Evolutionary conservation across 306 rosid species (phyloP), one percentile per base, ranked within the genome.

Genomic region (Castanospermum australe): DNA sequence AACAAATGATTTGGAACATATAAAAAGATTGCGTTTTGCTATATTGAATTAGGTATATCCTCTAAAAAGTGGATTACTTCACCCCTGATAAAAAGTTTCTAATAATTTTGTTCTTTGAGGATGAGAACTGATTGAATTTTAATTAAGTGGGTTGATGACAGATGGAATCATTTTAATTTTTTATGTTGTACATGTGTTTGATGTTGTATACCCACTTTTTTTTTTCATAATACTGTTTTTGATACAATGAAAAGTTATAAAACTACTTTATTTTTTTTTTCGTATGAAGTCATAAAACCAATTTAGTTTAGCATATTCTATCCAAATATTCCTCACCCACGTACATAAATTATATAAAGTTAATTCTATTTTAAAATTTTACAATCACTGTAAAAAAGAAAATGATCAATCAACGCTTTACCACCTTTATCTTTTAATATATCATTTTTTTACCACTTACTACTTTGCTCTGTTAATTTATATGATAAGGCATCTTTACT

Each of bases 11-110:
- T 33, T 50, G 55, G 44, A 45, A 55, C 24, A 47, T 62, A 4
- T 32, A 21, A 55, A 55, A 15, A 5, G 22, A 17, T 47, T 57
- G 41, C 28, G 8, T 12, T 67, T 56, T 57, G 72, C 21, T 47
- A 24, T 44, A 25, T 48, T 75, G 73, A 78, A 59, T 54, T 82
- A 17, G 75, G 75, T 66, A 38, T 41, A 71, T 55, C 64, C 30
- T 76, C 62, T 17, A 9, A 12, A 69, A 69, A 55, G 75, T 63
- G 67, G 25, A n/a, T n/a, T n/a, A n/a, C n/a, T n/a, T n/a, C n/a
- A n/a, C n/a, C n/a, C n/a, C n/a, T n/a, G n/a, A n/a, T n/a, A n/a
- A 25, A 76, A 76, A 77, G 38, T 10, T 71, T 77, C 8, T n/a
- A 59, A 52, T 25, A n/a, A 65, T 73, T 44, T 62, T 62, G 17